Conservation (phyloP, 148 eudicot genomes). For the Chenopodium quinoa region DNA sequence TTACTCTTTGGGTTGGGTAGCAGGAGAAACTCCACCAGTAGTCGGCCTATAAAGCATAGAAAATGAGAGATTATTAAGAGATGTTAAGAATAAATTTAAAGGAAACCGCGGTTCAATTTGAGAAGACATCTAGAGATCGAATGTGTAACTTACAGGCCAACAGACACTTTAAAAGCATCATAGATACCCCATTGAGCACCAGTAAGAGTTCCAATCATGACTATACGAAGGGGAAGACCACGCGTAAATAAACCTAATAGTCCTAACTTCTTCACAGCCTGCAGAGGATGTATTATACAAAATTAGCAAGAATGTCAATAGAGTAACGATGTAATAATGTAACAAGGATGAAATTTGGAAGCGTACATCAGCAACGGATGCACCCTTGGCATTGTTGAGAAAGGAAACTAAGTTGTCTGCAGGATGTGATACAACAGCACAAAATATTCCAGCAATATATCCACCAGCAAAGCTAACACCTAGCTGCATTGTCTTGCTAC, state of each 20-base stretch:
- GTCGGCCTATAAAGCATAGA: no score
- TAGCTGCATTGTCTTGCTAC: conserved; percentile 59
- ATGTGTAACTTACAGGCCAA: no score
- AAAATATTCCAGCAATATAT: no score
- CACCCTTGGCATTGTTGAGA: conserved; percentile 68
- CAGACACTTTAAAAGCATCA: conserved; percentile 68
- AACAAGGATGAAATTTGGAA: neutral
- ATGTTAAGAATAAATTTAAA: no score
- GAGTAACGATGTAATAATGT: no score
- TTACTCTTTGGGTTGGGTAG: no score
- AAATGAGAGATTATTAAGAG: no score
- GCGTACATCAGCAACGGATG: conserved; percentile 47
- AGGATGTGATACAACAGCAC: conserved; percentile 70
- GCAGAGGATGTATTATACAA: no score
- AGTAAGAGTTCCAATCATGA: conserved; percentile 80
- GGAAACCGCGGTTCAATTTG: no score
- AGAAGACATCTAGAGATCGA: no score
- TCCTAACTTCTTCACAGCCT: conserved; percentile 75
- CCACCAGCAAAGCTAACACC: conserved; percentile 79
- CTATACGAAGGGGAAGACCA: conserved; percentile 79
- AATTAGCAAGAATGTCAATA: no score
- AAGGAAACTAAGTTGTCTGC: conserved; percentile 76
- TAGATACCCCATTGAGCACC: conserved; percentile 79
- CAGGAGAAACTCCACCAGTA: no score
- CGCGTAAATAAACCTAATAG: conserved; percentile 62